Evolutionary conservation across 768 basidiomycete species (phyloP).

Genomic region (Rhodotorula graminis): DNA sequence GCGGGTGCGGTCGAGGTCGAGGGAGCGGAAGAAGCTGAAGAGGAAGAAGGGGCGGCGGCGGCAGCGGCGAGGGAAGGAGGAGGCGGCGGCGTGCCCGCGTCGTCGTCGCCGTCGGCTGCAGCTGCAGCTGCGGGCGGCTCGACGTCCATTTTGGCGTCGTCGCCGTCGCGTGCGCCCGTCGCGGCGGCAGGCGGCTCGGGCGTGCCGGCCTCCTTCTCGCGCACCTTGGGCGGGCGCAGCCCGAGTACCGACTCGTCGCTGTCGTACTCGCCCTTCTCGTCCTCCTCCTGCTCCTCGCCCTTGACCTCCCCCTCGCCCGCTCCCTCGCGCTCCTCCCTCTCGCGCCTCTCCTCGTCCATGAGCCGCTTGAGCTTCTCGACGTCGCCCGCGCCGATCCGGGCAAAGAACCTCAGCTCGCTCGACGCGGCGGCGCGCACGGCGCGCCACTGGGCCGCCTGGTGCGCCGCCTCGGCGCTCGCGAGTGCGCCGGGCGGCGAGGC

Average conservation of each 20-base stretch:
- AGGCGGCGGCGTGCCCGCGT: not conserved
- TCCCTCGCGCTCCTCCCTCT: conserved; percentile 4
- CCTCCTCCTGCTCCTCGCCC: not conserved
- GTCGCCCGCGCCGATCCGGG: conserved; percentile 71
- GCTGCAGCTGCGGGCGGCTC: not conserved
- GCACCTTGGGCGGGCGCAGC: not conserved
- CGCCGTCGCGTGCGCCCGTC: not conserved
- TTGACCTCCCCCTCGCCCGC: not conserved
- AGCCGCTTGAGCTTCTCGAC: conserved; percentile 53
- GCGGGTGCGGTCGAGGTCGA: not conserved
- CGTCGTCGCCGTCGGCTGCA: not conserved
- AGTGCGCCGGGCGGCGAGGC: not conserved
- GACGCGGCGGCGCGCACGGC: conserved; percentile 72
- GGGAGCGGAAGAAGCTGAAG: too few species aligned
- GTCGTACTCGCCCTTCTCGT: not conserved
- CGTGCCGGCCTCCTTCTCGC: not conserved
- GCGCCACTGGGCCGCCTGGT: conserved; percentile 72
- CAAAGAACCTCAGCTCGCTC: conserved; percentile 67
- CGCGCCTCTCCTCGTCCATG: conserved; percentile 41
- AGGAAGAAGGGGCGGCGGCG: not conserved
- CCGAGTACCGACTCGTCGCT: not conserved
- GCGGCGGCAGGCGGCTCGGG: not conserved
- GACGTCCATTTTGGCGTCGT: not conserved
- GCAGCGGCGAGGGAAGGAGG: not conserved
- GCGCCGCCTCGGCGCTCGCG: conserved; percentile 50